These are phyloP conservation scores for Scheffersomyces titani DNA, from an alignment of 1,139 yeast genomes.

Conservation along the genomic window DNA sequence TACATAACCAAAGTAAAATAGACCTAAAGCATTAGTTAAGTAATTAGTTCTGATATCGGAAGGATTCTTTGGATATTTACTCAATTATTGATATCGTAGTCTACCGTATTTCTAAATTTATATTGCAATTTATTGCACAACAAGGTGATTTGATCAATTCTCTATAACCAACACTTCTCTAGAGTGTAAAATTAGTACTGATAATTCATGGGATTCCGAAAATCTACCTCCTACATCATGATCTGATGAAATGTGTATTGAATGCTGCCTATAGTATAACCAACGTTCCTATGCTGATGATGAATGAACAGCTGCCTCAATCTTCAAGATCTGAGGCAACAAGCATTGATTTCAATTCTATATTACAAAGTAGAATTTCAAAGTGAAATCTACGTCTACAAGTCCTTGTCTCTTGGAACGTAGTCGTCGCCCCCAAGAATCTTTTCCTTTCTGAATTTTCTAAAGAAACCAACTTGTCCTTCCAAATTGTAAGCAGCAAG, in stretches of 20 bases:
- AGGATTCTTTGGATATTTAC: too few species aligned
- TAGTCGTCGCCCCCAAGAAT: constrained; percentile 41
- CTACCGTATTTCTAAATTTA: too few species aligned
- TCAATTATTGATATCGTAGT: too few species aligned
- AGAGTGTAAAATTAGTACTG: not conserved
- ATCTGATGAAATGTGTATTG: not conserved
- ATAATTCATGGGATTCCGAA: not conserved
- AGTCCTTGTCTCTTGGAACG: constrained; percentile 49
- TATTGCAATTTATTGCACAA: too few species aligned
- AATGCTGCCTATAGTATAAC: not conserved
- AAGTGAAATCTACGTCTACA: constrained; percentile 20
- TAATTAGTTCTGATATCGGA: too few species aligned
- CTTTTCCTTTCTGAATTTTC: constrained; percentile 38
- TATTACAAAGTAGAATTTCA: not conserved
- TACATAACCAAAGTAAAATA: not conserved
- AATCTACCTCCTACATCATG: not conserved
- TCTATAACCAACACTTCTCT: too few species aligned
- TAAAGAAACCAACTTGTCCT: constrained; percentile 34
- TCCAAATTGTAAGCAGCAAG: constrained; percentile 40
- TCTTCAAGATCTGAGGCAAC: not conserved
- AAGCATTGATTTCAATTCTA: not conserved
- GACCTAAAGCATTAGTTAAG: too few species aligned
- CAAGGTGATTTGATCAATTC: too few species aligned
- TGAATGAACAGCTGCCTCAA: not conserved
- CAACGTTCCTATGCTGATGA: not conserved